These are phyloP conservation scores for Saccharomycopsis sp. DNA, from an alignment of 805 yeast genomes.

Conservation along the genomic window DNA sequence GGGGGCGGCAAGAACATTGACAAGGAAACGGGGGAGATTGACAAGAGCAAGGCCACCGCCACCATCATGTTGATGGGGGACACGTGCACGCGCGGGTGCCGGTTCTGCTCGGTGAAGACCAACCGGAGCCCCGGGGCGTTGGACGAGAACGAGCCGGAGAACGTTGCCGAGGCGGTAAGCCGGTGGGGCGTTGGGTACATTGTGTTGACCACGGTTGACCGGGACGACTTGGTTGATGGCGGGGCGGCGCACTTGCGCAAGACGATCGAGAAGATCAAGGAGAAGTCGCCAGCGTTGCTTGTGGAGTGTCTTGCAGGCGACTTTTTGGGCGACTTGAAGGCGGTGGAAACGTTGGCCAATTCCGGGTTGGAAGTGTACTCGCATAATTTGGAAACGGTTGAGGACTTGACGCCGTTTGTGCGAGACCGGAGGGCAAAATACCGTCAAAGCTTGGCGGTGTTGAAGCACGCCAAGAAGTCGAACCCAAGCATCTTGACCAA, in stretches of 20 bases:
- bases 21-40: constrained; percentile 18
- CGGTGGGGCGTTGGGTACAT: constrained; percentile 99
- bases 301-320: constrained; percentile 95
- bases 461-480: constrained; percentile 69
- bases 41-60: constrained; percentile 84
- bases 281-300: constrained; percentile 79
- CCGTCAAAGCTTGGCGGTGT: constrained; percentile 73
- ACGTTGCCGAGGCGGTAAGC: constrained; percentile 93
- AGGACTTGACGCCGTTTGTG: constrained; percentile 85
- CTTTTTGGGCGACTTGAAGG: constrained; percentile 79
- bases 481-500: constrained; percentile 76
- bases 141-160: constrained; percentile 95
- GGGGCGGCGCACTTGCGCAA: constrained; percentile 87
- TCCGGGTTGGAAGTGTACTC: constrained; percentile 95
- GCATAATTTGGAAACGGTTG: constrained; percentile 94
- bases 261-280: constrained; percentile 76
- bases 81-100: constrained; percentile 98
- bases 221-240: constrained; percentile 91
- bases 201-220: constrained; percentile 92
- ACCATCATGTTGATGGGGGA: constrained; percentile 98
- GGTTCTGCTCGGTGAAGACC: constrained; percentile 96
- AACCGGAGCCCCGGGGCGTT: constrained; percentile 77
- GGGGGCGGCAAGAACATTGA: constrained; percentile 50
- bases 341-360: constrained; percentile 69
- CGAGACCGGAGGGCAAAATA: constrained; percentile 96